Percentiles rank a stretch among this genome's conserved stretches.
Conservation (phyloP, 345 rosid genomes). For the Clausena lansium region DNA sequence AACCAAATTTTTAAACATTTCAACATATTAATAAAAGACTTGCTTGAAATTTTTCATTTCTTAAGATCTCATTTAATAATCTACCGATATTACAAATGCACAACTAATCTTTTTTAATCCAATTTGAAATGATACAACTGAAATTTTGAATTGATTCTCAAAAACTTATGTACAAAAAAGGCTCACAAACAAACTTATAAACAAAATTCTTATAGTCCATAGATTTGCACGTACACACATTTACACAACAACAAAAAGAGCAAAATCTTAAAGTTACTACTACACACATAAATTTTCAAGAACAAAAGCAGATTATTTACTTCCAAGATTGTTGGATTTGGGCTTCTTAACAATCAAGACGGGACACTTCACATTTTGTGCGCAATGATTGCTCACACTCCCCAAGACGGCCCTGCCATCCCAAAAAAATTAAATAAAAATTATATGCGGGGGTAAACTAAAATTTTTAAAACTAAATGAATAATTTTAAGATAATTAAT, state of each 20-base stretch:
- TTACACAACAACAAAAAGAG: not conserved
- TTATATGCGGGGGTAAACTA: too few species aligned
- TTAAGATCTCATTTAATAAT: too few species aligned
- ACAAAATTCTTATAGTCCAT: not conserved
- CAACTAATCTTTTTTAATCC: not conserved
- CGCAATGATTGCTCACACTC: conserved; percentile 71
- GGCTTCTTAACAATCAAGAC: conserved; percentile 64
- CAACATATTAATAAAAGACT: not conserved
- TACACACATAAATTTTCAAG: not conserved
- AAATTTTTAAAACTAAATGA: too few species aligned
- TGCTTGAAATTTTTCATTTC: not conserved
- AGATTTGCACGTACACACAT: not conserved
- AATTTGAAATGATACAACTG: not conserved
- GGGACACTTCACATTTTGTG: conserved; percentile 60
- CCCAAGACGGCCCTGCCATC: conserved; percentile 50
- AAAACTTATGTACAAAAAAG: too few species aligned
- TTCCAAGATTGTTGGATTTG: conserved; percentile 13
- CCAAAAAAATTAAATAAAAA: not conserved
- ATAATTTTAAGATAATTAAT: too few species aligned
- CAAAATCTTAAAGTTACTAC: not conserved
- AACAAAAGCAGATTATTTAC: not conserved
- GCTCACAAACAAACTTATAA: not conserved
- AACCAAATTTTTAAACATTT: not conserved
- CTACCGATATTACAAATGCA: too few species aligned
- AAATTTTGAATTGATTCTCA: not conserved